phyloP scores from a whole-genome alignment of 768 basidiomycete species.

The Suillus cothurnatus region DNA sequence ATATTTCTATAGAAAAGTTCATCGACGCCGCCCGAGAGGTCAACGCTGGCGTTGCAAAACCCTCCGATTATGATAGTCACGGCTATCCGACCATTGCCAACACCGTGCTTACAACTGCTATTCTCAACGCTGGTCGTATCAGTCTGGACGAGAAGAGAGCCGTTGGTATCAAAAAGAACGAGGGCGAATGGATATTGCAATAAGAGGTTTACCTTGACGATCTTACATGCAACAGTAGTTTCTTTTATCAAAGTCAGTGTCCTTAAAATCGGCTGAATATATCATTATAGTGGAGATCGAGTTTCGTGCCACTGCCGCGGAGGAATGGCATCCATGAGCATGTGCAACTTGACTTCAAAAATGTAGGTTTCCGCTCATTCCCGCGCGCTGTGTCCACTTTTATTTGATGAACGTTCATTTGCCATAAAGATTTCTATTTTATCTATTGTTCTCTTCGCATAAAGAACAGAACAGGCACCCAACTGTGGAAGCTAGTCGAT shows the following conservation, averaged over 20 bases:
- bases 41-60: slow-evolving; percentile 66
- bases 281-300: background rate
- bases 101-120: slow-evolving; percentile 85
- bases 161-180: slow-evolving; percentile 73
- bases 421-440: background rate
- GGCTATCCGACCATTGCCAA: slow-evolving; percentile 89
- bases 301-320: background rate
- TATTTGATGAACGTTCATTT: background rate
- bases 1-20: slow-evolving; percentile 92
- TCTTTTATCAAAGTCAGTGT: slow-evolving; percentile 8
- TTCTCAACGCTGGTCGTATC: slow-evolving; percentile 88
- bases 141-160: slow-evolving; percentile 88
- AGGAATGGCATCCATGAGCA: background rate
- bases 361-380: background rate
- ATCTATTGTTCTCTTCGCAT: background rate
- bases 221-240: slow-evolving; percentile 17
- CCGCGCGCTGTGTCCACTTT: background rate
- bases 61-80: slow-evolving; percentile 74
- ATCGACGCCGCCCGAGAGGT: slow-evolving; percentile 81
- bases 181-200: slow-evolving; percentile 67
- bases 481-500: background rate
- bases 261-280: too few relatives aligned
- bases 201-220: slow-evolving; percentile 34
- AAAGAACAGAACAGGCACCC: slow-evolving; percentile 3
- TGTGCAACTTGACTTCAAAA: background rate